A percentile compares a stretch with the other conserved stretches of the same genome.
phyloP scores from a whole-genome alignment of 768 basidiomycete species.

The Cubamyces lactineus region DNA sequence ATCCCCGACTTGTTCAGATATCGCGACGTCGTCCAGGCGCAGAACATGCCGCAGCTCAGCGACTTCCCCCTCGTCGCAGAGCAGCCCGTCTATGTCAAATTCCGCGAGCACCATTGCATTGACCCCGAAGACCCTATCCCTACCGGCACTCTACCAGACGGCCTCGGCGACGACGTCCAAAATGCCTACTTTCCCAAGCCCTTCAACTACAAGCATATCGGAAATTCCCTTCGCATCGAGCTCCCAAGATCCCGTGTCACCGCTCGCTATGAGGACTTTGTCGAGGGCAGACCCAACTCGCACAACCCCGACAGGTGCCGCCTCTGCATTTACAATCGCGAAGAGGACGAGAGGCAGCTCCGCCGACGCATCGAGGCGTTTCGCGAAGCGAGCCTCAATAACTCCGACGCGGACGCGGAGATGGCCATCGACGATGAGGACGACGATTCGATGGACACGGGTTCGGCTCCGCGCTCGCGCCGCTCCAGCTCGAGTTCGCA shows the following conservation, averaged over 20 bases:
- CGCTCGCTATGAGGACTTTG: slow-evolving; percentile 47
- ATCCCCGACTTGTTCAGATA: slow-evolving; percentile 39
- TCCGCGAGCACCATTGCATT: slow-evolving; percentile 57
- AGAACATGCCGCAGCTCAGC: slow-evolving; percentile 30
- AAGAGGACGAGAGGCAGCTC: slow-evolving; percentile 13
- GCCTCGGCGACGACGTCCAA: slow-evolving; percentile 42
- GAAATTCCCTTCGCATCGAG: slow-evolving; percentile 16
- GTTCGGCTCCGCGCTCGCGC: background rate
- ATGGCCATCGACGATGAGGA: slow-evolving; percentile 1
- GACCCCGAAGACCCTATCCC: slow-evolving; percentile 42
- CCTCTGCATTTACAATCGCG: slow-evolving; percentile 22
- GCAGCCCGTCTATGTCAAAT: slow-evolving; percentile 59
- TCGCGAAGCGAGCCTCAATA: slow-evolving; percentile 15
- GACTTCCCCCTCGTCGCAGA: slow-evolving; percentile 40
- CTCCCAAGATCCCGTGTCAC: slow-evolving; percentile 7
- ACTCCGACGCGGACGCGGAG: slow-evolving; percentile 28
- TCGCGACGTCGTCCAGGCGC: slow-evolving; percentile 32
- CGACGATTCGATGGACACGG: slow-evolving; percentile 1
- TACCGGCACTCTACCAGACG: slow-evolving; percentile 28
- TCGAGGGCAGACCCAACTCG: slow-evolving; percentile 40
- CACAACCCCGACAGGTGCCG: slow-evolving; percentile 48
- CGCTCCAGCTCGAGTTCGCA: slow-evolving; percentile 10
- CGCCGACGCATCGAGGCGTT: slow-evolving; percentile 17
- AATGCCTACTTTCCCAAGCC: slow-evolving; percentile 45
- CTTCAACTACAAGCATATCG: slow-evolving; percentile 12